Base-by-base conservation (phyloP, 2,329 filamentous ascomycete genomes). In the Verticillium nonalfalfae region DNA sequence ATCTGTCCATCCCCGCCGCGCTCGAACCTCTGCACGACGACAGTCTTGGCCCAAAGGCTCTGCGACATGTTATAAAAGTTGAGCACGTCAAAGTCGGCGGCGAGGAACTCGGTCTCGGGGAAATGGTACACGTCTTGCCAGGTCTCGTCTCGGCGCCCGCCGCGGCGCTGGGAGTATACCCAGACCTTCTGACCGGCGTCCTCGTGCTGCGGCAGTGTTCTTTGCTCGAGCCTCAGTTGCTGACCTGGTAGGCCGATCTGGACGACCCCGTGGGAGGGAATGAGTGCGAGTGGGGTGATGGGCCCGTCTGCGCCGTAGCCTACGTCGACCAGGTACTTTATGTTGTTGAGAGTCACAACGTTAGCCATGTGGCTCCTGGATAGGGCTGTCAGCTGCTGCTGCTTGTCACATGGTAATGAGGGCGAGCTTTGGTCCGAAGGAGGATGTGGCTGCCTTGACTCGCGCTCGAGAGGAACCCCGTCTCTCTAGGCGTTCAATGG, bases 291-390 rank as follows among this genome's bases (percentile, higher is more conserved):
- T 21, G 21, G 21, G 21, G 21, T 21, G n/a, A 66, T 62, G 4
- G 74, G 64, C 9, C 68, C 68, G 64, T 82, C 78, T 59, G 77
- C 78, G 38, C 85, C 86, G 66, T 86, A 88, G 26, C 82, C 85
- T 11, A 88, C 82, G 67, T 89, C 86, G 50, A 83, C 76, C 63
- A 81, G 71, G 68, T 80, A 82, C 54, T 73, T 71, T 39, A 74
- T 74, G 33, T 73, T 70, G 15, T 75, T 72, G 26, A 90, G 76
- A 26, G 75, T 80, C 52, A 87, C 79, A 59, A 88, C 78, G 67
- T 85, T 82, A 59, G 85, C 74, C 76, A 86, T 82, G 70, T 88
- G 86, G 36, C 75, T 73, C 82, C 84, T 79, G 39, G 33, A 34
- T 15, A 45, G 10, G 21, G 21, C 21, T 21, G 21, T 21, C 21